Conservation (phyloP, 768 basidiomycete genomes). For the Mycena rosella region DNA sequence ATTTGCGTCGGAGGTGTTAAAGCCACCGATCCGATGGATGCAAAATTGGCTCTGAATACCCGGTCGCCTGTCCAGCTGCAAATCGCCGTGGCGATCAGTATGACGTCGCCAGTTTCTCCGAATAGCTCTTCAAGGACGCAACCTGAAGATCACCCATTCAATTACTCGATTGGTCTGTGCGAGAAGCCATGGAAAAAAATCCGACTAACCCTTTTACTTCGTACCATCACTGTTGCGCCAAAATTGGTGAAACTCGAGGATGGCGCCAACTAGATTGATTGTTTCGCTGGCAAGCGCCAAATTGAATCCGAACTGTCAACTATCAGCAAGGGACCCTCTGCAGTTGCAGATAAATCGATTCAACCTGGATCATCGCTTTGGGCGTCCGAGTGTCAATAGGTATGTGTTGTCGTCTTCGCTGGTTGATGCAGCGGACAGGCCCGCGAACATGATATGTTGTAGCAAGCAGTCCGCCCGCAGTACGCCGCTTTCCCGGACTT, state of each 20-base stretch:
- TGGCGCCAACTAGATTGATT: not conserved
- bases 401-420: constrained; percentile 49
- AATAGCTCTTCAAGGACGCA: not conserved
- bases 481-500: constrained; percentile 55
- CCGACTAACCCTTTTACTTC: constrained; percentile 29
- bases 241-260: not conserved
- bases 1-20: constrained; percentile 25
- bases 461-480: constrained; percentile 64
- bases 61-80: constrained; percentile 42
- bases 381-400: constrained; percentile 61
- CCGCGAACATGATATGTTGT: constrained; percentile 63
- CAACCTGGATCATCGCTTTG: constrained; percentile 33
- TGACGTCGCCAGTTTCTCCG: constrained; percentile 55
- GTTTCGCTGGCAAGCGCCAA: not conserved
- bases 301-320: not conserved
- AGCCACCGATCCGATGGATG: constrained; percentile 20
- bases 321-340: not conserved
- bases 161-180: constrained; percentile 53
- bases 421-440: not conserved
- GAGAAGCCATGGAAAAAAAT: constrained; percentile 47
- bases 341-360: constrained; percentile 7
- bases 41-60: not conserved
- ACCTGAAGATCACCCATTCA: constrained; percentile 22
- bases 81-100: constrained; percentile 55
- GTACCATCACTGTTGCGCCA: not conserved